Evolutionary conservation across 2,329 filamentous ascomycete genomes (phyloP).

Genomic region (Beauveria varroae): DNA sequence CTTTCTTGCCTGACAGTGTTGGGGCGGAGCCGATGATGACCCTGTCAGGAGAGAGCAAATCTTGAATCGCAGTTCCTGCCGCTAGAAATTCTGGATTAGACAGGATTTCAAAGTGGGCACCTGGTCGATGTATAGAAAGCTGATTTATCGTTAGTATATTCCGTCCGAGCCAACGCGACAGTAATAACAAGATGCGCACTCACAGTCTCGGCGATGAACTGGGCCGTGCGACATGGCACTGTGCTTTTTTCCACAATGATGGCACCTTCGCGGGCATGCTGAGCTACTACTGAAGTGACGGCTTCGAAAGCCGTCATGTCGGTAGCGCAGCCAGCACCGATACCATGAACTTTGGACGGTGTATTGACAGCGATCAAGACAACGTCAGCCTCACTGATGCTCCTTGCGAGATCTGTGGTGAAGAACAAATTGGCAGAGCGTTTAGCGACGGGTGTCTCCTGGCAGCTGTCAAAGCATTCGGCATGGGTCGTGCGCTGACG

Average conservation of each 20-base stretch:
- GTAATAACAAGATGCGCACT: conserved; percentile 18
- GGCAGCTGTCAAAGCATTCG: conserved; percentile 23
- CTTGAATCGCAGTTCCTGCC: conserved; percentile 65
- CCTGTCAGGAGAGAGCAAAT: conserved; percentile 63
- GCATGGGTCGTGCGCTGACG: conserved; percentile 25
- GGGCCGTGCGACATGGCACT: conserved; percentile 67
- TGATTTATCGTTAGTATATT: conserved; percentile 17
- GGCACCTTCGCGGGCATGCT: conserved; percentile 55
- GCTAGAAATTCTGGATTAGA: conserved; percentile 79
- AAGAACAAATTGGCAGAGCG: conserved; percentile 64
- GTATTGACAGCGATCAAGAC: conserved; percentile 74
- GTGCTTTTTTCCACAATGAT: conserved; percentile 80
- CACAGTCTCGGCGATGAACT: conserved; percentile 62
- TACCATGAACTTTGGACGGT: conserved; percentile 64
- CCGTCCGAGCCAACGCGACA: too few relatives aligned
- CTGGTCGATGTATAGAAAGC: conserved; percentile 53
- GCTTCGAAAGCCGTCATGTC: conserved; percentile 67
- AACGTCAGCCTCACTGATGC: conserved; percentile 61
- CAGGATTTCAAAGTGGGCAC: conserved; percentile 65
- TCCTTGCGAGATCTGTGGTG: conserved; percentile 55
- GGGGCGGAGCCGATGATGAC: conserved; percentile 65
- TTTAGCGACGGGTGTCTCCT: conserved; percentile 28
- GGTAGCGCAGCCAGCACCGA: conserved; percentile 62
- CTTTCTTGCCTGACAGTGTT: conserved; percentile 51
- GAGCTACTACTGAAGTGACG: conserved; percentile 59